Evolutionary conservation across 2,329 filamentous ascomycete genomes (phyloP).

Genomic region (Acrocalymma vagum): DNA sequence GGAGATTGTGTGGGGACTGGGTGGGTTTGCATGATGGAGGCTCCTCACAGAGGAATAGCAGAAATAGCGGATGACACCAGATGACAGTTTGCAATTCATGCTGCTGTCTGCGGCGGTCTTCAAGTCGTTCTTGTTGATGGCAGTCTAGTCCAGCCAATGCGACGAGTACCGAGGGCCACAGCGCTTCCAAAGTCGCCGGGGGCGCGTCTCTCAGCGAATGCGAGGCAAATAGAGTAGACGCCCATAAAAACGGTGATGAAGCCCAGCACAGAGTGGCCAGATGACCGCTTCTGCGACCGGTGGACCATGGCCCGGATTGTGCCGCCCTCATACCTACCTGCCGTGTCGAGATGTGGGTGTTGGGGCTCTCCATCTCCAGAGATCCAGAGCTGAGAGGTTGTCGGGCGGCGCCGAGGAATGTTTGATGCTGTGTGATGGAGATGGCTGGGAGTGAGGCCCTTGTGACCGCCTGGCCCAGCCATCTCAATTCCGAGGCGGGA

Average conservation of each 20-base stretch:
- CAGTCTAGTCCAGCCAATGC: no score
- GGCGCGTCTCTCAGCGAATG: slow-evolving; percentile 3
- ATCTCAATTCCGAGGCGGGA: slow-evolving; percentile 10
- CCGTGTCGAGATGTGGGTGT: no score
- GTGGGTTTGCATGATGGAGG: no score
- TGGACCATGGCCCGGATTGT: slow-evolving; percentile 23
- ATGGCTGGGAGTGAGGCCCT: slow-evolving; percentile 13
- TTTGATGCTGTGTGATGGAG: slow-evolving; percentile 7
- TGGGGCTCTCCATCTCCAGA: no score
- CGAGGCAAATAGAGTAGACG: slow-evolving; percentile 16
- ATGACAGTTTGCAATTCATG: no score
- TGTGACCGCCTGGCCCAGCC: slow-evolving; percentile 11
- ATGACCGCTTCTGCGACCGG: slow-evolving; percentile 30
- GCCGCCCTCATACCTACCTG: slow-evolving; percentile 13
- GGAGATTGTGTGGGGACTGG: no score
- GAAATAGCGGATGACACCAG: no score
- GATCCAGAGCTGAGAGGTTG: slow-evolving; percentile 6
- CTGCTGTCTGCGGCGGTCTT: no score
- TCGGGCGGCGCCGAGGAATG: slow-evolving; percentile 26
- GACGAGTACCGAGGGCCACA: no score
- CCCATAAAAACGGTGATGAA: slow-evolving; percentile 5
- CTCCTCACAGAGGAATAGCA: no score
- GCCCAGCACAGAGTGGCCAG: slow-evolving; percentile 16
- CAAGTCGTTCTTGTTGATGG: no score
- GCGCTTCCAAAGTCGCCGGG: no score